Base-by-base conservation (phyloP, 768 basidiomycete species). In the Mycena chlorophos region DNA sequence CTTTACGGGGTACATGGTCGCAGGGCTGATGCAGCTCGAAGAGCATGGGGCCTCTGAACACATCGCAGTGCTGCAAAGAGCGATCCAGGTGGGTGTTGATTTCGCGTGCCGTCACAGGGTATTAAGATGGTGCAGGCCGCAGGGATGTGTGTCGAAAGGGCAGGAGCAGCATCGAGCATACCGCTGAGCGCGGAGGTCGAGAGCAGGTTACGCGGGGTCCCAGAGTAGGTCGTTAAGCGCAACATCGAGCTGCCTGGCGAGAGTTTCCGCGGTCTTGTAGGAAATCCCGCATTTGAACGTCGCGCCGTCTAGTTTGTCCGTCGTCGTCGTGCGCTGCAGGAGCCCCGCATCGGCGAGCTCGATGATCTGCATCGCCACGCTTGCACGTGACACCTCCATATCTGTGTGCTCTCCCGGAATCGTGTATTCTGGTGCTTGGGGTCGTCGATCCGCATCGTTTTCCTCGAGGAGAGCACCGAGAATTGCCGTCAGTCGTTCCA, bases 401-500 rank as follows among this genome's bases (percentile, higher is more conserved):
- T 91, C 89, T 0, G 88, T 87, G 37, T 86, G 79, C 61, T 90
- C 88, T 3, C 88, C 89, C 1, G 85, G 80, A 31, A 84, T 70
- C 3, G 63, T 74, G 49, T 81, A 84, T 52, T 83, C 75, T 1
- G 74, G 76, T 0, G 71, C 76, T 4, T 75, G 68, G 2, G 72
- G 65, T 8, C 83, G 74, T 1, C 67, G 67, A 20, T 88, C 83
- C 0, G 67, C 70, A 60, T 83, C 87, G 60, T 90, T 83, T 65
- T 91, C 91, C 62, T 91, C 87, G 13, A 92, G 62, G 1, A 97
- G 69, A 0, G 85, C 80, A 1, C 89, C 91, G 1, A 94, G 77
- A 50, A 95, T 88, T 0, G 90, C 92, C 3, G 91, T 65, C 51
- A 96, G 72, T 27, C 94, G 74, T 63, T 95, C 94, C 1, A 94